Base-by-base conservation (phyloP, 2,329 filamentous ascomycete genomes). In the Chaetomium olivaceum region DNA sequence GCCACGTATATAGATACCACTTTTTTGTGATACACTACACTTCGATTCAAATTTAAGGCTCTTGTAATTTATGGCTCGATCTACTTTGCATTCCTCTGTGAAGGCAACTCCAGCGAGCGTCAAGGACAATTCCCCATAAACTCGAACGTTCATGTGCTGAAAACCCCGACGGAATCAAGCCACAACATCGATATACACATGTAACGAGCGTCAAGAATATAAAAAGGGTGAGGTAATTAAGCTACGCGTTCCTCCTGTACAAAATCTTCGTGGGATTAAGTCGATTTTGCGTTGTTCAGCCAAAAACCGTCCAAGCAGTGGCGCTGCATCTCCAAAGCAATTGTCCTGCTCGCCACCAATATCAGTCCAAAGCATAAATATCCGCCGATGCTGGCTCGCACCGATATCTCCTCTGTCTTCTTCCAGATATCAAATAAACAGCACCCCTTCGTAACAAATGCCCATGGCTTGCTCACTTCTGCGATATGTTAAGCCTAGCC, bases 241-340 rank as follows among this genome's bases (percentile, higher is more conserved):
- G 58, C 52, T 58, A 29, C 23, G 48, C n/a, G n/a, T 14, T 36
- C n/a, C 29, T 61, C 59, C 7, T 58, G 27, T 65, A 64, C 61
- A 64, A 62, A 59, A 31, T 25, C 36, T 50, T 7, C 27, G 31
- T 54, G 9, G 29, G 25, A n/a, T 27, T 50, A 43, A 27, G 27
- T 16, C 21, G 29, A 31, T 27, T 48, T 8, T 11, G 11, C 39
- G 29, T 57, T 60, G 36, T 57, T 43, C 56, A 61, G 27, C 52
- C 60, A 66, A 62, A 62, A 65, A 51, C 56, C 43, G 54, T 65
- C 63, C 63, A 59, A 60, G 39, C 50, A 58, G 62, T 57, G 57
- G 60, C 46, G 56, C 54, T 43, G 33, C 57, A n/a, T 21, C 64
- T 67, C 66, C 66, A 68, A 69, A 63, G 66, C 65, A 63, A 64